phyloP scores from a whole-genome alignment of 306 rosid species.

The Corylus avellana region DNA sequence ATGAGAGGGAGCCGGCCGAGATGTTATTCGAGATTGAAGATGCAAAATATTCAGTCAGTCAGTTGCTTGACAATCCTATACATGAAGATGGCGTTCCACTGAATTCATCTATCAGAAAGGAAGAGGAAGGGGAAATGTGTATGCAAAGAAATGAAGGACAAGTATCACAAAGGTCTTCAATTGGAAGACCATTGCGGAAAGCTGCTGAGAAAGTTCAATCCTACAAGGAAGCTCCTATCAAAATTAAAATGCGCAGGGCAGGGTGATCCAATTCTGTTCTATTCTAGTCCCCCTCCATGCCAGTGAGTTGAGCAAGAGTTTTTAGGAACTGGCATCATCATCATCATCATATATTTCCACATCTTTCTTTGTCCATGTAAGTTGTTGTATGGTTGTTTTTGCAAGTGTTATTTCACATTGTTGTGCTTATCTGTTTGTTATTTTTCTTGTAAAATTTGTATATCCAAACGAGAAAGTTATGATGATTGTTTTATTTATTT shows the following conservation, averaged over 20 bases:
- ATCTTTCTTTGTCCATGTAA: background rate
- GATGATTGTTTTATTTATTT: background rate
- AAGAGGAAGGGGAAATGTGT: constrained; percentile 36
- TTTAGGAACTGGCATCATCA: background rate
- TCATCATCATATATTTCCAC: background rate
- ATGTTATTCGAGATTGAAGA: constrained; percentile 70
- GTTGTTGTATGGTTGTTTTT: background rate
- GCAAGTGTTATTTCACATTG: background rate
- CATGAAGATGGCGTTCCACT: constrained; percentile 11
- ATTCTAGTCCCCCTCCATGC: background rate
- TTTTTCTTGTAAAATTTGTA: background rate
- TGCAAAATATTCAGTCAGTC: constrained; percentile 26
- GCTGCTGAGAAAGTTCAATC: constrained; percentile 68
- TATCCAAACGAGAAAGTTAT: background rate
- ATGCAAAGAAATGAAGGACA: constrained; percentile 36
- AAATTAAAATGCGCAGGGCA: constrained; percentile 60
- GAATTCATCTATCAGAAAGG: constrained; percentile 14
- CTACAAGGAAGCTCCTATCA: constrained; percentile 59
- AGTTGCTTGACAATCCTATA: constrained; percentile 6
- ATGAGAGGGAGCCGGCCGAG: constrained; percentile 43
- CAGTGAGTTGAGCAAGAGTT: background rate
- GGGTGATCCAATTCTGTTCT: constrained; percentile 27
- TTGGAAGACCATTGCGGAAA: constrained; percentile 63
- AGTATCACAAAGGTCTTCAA: constrained; percentile 42
- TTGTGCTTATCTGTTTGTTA: background rate